These are phyloP conservation scores for Actinidia chinensis DNA, from an alignment of 179 eudicot species.

Conservation along the genomic window DNA sequence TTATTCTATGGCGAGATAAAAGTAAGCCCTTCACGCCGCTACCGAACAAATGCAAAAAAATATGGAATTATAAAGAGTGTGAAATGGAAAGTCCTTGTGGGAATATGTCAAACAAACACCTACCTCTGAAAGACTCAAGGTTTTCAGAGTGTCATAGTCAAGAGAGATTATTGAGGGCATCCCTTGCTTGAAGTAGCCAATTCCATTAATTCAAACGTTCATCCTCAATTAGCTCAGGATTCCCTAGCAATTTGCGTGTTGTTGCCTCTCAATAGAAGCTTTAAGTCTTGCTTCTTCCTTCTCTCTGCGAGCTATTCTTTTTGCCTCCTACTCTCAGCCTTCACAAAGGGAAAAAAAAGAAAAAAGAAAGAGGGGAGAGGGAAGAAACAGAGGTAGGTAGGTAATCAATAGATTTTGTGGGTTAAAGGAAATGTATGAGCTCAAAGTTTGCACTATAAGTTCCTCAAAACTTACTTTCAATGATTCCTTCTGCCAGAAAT, in stretches of 20 bases:
- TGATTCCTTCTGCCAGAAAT: slow-evolving; percentile 68
- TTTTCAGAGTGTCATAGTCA: slow-evolving; percentile 79
- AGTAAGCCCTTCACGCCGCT: neutral
- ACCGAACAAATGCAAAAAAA: neutral
- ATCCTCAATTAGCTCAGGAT: slow-evolving; percentile 93
- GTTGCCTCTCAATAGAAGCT: slow-evolving; percentile 90
- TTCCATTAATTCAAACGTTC: slow-evolving; percentile 92
- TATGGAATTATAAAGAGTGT: neutral
- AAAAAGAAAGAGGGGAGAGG: too few species aligned
- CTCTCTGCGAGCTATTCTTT: slow-evolving; percentile 84
- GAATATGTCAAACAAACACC: slow-evolving; percentile 18
- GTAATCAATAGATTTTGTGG: neutral
- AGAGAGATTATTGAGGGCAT: slow-evolving; percentile 74
- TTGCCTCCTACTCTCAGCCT: slow-evolving; percentile 88
- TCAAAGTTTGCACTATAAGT: neutral
- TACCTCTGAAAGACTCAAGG: slow-evolving; percentile 89
- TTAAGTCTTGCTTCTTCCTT: slow-evolving; percentile 85
- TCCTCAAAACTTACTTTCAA: slow-evolving; percentile 52
- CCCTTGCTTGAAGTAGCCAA: slow-evolving; percentile 87
- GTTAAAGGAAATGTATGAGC: neutral
- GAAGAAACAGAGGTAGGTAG: neutral
- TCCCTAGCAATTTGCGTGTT: slow-evolving; percentile 90
- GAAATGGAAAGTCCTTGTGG: neutral
- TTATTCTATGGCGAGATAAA: neutral
- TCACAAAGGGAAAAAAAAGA: slow-evolving; percentile 15